Evolutionary conservation across 345 rosid genomes (phyloP), one percentile per base, ranked within the genome.

Genomic region (Acer campestre): DNA sequence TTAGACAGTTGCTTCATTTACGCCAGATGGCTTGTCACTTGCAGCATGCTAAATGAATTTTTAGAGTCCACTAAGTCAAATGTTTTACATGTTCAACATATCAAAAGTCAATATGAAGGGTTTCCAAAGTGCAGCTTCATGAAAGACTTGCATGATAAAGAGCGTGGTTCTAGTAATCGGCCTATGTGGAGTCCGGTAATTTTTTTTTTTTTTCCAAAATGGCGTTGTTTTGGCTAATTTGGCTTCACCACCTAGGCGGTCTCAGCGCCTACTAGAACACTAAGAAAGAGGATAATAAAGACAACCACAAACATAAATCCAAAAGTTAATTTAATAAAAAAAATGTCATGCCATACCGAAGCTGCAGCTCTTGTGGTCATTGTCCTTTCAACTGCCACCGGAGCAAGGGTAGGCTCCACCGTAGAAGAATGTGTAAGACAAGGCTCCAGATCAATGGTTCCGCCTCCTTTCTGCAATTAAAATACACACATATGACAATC

Each of bases 291-390:
- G 25, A 31, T 18, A 35, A 65, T n/a, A 29, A 75, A 61, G 42
- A 23, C 46, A 31, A 12, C 40, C 14, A 20, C 7, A 46, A 22
- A 75, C 7, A 1, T 5, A 18, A 69, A 73, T 44, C 22, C n/a
- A 31, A 67, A 66, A 23, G 29, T 53, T 42, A 2, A 38, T 11
- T 17, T 3, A 2, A 76, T 42, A 23, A 44, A 22, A 22, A 40
- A 62, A 40, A 44, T 29, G 64, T 31, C 3, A 77, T 58, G 76
- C 73, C 75, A 75, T 92, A 97, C 98, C 87, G 98, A 97, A 81
- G 99, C 99, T 51, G 99, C 99, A 46, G 98, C 99, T 74, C 99
- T 88, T 55, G 99, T 97, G 71, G 99, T 97, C 98, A 97, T 97
- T 73, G 99, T 89, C 75, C 99, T 91, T 82, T 97, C 99, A 75